Base-by-base conservation (phyloP, 2,329 filamentous ascomycete genomes). In the Ascochyta clinopodiicola region DNA sequence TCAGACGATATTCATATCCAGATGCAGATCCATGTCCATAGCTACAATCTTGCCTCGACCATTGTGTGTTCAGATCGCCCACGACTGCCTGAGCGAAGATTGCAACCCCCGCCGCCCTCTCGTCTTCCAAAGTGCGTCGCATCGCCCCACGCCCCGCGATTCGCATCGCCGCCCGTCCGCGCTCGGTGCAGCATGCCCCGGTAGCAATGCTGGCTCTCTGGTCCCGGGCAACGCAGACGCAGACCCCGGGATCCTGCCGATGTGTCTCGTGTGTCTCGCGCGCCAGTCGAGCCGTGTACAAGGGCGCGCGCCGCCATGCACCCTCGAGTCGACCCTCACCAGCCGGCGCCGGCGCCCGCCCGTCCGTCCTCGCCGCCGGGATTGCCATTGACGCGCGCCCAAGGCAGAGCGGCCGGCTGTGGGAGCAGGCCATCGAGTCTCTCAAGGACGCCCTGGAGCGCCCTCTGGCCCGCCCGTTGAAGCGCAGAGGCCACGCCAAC, bases 141-240 rank as follows among this genome's bases (percentile, higher is more conserved):
- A 61, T 57, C 51, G 31, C 59, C 56, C 60, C 64, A 51, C 53
- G 59, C 60, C 58, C 35, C 22, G 22, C 22, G 22, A 24, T 6
- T 24, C 48, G 62, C 59, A 61, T 57, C 51, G 31, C 59, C 56
- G 61, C 64, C 55, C 53, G 59, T 61, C 58, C 37, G 47, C 57
- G 46, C 45, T 9, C 51, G 46, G 56, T 59, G 51, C 66, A 74
- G 62, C 63, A 75, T 76, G 73, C 60, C 48, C 63, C 67, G 72
- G 62, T 72, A 75, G 74, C 73, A 69, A 92, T 92, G 89, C 85
- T 85, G 76, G 81, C 82, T 61, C 73, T 91, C 64, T 88, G 87
- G 86, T 86, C 85, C 75, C 84, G 86, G 78, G 84, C 85, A 77
- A 81, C 83, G 67, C 84, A 84, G 81, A 81, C 83, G 67, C 84